Evolutionary conservation across 371 early-diverging fungal species (phyloP), one percentile per base, ranked within the genome.

Genomic region (Parasitella parasitica): DNA sequence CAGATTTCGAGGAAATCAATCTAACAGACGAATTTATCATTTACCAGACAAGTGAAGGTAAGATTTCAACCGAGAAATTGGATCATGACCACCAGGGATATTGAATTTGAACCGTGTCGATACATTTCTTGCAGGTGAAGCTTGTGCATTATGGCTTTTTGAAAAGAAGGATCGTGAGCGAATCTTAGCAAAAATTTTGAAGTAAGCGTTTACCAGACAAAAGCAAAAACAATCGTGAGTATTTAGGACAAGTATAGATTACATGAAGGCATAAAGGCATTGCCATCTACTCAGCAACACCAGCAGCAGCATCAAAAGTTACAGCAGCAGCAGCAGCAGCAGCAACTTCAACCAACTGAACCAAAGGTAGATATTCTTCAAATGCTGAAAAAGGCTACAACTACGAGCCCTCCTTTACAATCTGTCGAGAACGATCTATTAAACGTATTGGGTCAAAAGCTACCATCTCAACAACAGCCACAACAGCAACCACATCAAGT

Each of bases 71-170:
- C 38, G 32, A 38, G 50, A 30, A 15, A 49, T 22, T 48, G 22
- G 24, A 11, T 20, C 26, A n/a, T n/a, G n/a, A n/a, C n/a, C n/a
- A n/a, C n/a, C n/a, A n/a, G n/a, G n/a, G 2, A 22, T 22, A 22
- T 41, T 11, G 41, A 41, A 18, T 6, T 16, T 41, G 16, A 41
- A 41, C 8, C 41, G 41, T 41, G 8, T 41, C n/a, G n/a, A n/a
- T n/a, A n/a, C n/a, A 24, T 12, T 9, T 18, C 57, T 11, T 49
- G 18, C 37, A 82, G 75, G 70, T 5, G 68, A 86, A 61, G 76
- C 86, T n/a, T 83, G 82, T 59, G 89, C 89, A 6, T 76, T 91
- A 54, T 91, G 91, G 91, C 76, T 91, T 59, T 91, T 80, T 54
- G 90, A 89, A 66, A 78, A 81, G 13, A 72, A 75, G 30, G 91